phyloP scores from a whole-genome alignment of 257 asterid species.

The Primulina eburnea region DNA sequence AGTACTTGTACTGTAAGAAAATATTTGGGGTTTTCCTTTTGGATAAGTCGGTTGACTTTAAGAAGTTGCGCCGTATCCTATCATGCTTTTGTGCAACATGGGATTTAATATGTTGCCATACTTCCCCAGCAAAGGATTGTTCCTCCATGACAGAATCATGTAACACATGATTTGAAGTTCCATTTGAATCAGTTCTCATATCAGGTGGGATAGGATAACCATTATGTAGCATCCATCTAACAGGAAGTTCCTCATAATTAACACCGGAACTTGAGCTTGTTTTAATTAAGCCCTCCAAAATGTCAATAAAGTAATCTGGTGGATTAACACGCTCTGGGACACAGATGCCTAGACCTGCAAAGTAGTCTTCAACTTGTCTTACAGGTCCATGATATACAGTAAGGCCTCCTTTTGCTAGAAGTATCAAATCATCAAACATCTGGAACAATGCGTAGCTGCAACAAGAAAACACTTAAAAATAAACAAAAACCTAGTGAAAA shows the following conservation, averaged over 20 bases:
- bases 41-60: slow-evolving; percentile 46
- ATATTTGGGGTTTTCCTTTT: slow-evolving; percentile 44
- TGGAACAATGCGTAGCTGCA: slow-evolving; percentile 52
- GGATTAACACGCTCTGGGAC: slow-evolving; percentile 62
- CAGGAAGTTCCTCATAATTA: slow-evolving; percentile 47
- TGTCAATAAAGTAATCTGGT: slow-evolving; percentile 58
- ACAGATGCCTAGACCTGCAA: slow-evolving; percentile 40
- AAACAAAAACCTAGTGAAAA: not conserved
- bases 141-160: slow-evolving; percentile 36
- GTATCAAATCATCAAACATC: slow-evolving; percentile 54
- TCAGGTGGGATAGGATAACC: slow-evolving; percentile 54
- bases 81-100: slow-evolving; percentile 43
- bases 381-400: slow-evolving; percentile 60
- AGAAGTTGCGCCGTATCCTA: slow-evolving; percentile 41
- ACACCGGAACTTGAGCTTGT: slow-evolving; percentile 44
- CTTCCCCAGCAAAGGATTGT: slow-evolving; percentile 52
- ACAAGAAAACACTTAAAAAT: slow-evolving; percentile 14
- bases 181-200: slow-evolving; percentile 36
- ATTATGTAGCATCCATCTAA: slow-evolving; percentile 56
- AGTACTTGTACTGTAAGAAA: slow-evolving; percentile 47
- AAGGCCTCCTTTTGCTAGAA: slow-evolving; percentile 63
- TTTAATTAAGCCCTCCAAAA: slow-evolving; percentile 60
- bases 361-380: slow-evolving; percentile 48
- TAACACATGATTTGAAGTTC: slow-evolving; percentile 25
- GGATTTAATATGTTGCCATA: slow-evolving; percentile 56